Percentiles rank a stretch among this genome's conserved stretches.
Evolutionary conservation across 2,329 filamentous ascomycete species (phyloP).

Genomic region (Leptographium lundbergii): DNA sequence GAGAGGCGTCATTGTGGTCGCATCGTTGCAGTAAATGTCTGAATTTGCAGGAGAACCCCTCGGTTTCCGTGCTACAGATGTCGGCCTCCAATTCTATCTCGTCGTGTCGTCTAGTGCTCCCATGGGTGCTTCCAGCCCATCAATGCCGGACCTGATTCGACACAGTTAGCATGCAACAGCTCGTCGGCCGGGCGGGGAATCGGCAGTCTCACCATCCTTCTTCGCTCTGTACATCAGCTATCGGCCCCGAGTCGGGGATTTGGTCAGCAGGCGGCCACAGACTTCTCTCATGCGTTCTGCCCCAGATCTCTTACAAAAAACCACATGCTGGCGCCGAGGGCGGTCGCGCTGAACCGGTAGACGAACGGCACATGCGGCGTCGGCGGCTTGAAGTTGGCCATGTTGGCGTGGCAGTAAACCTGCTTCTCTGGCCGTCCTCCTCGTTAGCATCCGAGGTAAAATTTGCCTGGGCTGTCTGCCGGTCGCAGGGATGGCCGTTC

Average conservation of each 20-base stretch:
- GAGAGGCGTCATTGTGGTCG: no score
- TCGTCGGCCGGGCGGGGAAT: neutral
- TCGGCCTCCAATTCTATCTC: neutral
- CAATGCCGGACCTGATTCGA: slow-evolving; percentile 50
- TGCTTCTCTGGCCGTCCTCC: neutral
- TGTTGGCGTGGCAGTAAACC: neutral
- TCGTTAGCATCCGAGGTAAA: neutral
- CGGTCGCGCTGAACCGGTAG: slow-evolving; percentile 78
- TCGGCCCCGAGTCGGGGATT: neutral
- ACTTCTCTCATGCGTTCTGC: neutral
- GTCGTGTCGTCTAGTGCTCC: slow-evolving; percentile 56
- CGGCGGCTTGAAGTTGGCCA: slow-evolving; percentile 13
- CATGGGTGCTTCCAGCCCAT: slow-evolving; percentile 93
- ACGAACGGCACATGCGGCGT: slow-evolving; percentile 40
- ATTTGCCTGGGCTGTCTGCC: neutral
- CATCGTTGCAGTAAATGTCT: neutral
- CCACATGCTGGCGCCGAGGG: slow-evolving; percentile 94
- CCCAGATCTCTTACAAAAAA: slow-evolving; percentile 61
- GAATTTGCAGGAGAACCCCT: neutral
- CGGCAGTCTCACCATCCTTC: slow-evolving; percentile 59
- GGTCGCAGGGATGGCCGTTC: neutral
- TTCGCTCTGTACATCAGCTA: slow-evolving; percentile 93
- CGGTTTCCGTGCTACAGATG: neutral
- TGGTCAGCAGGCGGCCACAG: slow-evolving; percentile 3
- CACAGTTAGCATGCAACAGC: slow-evolving; percentile 5